phyloP scores from a whole-genome alignment of 129 eudicot genomes.

The Pseudognaphalium luteoalbum region DNA sequence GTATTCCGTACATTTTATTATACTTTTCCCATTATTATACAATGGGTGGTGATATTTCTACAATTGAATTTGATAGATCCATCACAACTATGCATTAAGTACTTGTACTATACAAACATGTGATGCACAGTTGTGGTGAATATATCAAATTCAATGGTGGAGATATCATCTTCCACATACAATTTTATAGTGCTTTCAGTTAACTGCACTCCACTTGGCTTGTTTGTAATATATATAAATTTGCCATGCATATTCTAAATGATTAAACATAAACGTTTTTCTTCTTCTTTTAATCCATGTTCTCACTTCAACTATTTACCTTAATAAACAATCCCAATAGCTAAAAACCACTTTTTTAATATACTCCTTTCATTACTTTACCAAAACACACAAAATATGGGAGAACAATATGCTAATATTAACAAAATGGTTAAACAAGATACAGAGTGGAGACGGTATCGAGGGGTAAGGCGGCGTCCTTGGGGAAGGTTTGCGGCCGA shows the following conservation, averaged over 20 bases:
- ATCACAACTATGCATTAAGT: too few species aligned
- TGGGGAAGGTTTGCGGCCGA: conserved; percentile 42
- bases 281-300: background rate
- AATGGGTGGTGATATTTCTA: too few species aligned
- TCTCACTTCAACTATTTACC: background rate
- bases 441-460: conserved; percentile 29
- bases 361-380: background rate
- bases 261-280: conserved; percentile 7
- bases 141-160: too few species aligned
- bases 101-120: too few species aligned
- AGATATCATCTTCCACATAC: too few species aligned
- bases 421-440: conserved; percentile 11
- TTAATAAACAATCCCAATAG: background rate
- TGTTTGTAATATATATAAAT: background rate
- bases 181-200: too few species aligned
- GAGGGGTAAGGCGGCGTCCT: conserved; percentile 39
- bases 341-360: background rate
- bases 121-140: too few species aligned
- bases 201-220: too few species aligned
- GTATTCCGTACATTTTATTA: too few species aligned
- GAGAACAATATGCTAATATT: background rate
- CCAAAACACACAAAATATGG: conserved; percentile 10
- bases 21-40: too few species aligned
- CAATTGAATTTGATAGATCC: too few species aligned
- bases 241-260: background rate